These are phyloP conservation scores for Arachis hypogaea DNA, from an alignment of 306 rosid species.

Conservation along the genomic window DNA sequence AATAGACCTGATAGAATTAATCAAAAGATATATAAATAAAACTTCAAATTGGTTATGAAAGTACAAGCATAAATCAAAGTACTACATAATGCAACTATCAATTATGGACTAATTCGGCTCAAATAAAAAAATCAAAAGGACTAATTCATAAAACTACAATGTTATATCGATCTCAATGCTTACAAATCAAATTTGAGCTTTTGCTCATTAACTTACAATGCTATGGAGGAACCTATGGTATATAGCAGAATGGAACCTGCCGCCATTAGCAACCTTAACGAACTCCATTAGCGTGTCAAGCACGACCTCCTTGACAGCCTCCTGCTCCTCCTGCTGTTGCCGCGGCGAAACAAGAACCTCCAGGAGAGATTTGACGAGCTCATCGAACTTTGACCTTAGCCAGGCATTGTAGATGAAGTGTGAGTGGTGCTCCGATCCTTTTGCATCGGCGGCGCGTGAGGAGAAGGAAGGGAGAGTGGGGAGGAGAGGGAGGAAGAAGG, in stretches of 20 bases:
- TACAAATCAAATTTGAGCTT: background rate
- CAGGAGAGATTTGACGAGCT: slow-evolving; percentile 61
- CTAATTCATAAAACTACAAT: too few species aligned
- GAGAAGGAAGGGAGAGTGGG: slow-evolving; percentile 59
- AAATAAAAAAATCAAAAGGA: too few species aligned
- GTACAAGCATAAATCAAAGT: background rate
- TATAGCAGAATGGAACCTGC: slow-evolving; percentile 75
- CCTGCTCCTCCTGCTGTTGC: slow-evolving; percentile 40
- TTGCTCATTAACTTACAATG: slow-evolving; percentile 57
- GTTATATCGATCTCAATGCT: background rate
- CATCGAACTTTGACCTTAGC: slow-evolving; percentile 87
- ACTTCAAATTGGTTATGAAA: background rate
- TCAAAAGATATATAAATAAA: slow-evolving; percentile 17
- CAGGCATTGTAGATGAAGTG: slow-evolving; percentile 73
- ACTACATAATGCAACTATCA: background rate
- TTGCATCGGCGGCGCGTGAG: slow-evolving; percentile 9
- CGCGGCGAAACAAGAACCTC: slow-evolving; percentile 54
- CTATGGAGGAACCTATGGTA: slow-evolving; percentile 65
- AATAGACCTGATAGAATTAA: slow-evolving; percentile 54
- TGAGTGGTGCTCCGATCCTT: slow-evolving; percentile 45
- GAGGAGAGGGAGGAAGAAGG: slow-evolving; percentile 74
- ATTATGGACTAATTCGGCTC: too few species aligned
- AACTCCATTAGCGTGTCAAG: slow-evolving; percentile 87
- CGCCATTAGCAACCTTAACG: slow-evolving; percentile 69
- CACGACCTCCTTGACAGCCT: slow-evolving; percentile 73